Evolutionary conservation across 1,284 basidiomycete genomes (phyloP), one percentile per base, ranked within the genome.

Genomic region (Leccinum huronense): DNA sequence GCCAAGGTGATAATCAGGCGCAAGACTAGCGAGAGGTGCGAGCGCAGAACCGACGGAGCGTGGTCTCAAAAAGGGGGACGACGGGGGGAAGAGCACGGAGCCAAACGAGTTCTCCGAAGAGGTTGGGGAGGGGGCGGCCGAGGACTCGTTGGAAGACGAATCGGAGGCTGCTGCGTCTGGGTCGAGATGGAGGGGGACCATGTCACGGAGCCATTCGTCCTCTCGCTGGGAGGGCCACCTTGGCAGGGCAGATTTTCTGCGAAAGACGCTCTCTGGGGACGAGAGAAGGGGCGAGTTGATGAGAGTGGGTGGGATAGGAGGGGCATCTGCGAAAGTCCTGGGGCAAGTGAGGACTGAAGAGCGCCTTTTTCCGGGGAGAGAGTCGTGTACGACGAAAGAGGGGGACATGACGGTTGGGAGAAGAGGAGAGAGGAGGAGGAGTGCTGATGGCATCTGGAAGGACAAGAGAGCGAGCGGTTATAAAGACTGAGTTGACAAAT

Each of bases 161-260:
- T 54, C 51, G 53, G 53, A 30, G 4, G 53, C 53, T 14, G 27
- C 16, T 27, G 53, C 53, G 53, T 54, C 53, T 27, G 27, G n/a
- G 27, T 54, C 53, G 27, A 54, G 53, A 63, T 66, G 65, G 1
- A 83, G 40, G 14, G 86, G 86, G 0, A 87, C 77, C 64, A 84
- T 86, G 76, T 88, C 86, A 70, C 82, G 78, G 60, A 88, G 77
- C 86, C 86, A 88, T 63, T 79, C 76, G 67, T 88, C 82, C 66
- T 86, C 83, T 65, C 78, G 79, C 57, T 80, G 76, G 59, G 77
- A 81, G 14, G 84, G 84, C 13, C 74, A 71, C 34, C 66, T 77
- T 34, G 75, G 75, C 16, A 73, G 51, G 2, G 73, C 64, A 3
- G 75, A 62, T 31, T 77, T 72, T 64, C 77, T 76, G 58, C 76